A percentile compares a stretch with the other conserved stretches of the same genome.
Evolutionary conservation across 2,329 filamentous ascomycete genomes (phyloP).

Genomic region (Stagonosporopsis rhizophila): DNA sequence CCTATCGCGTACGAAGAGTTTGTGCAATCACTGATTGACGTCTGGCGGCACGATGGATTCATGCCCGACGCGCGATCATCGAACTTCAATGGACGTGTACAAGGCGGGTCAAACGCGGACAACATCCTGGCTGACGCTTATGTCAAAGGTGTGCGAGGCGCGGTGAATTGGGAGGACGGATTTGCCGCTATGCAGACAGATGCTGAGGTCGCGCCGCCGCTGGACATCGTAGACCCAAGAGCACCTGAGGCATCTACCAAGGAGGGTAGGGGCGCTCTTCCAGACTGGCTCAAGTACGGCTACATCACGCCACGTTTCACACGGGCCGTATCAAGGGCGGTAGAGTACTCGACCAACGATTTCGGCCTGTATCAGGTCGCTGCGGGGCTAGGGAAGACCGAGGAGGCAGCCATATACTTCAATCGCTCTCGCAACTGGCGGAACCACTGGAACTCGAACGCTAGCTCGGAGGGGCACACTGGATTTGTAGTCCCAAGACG

Average conservation of each 20-base stretch:
- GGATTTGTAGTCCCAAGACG: constrained; percentile 72
- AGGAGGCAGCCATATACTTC: constrained; percentile 66
- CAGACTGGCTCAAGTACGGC: constrained; percentile 70
- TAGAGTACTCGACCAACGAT: constrained; percentile 75
- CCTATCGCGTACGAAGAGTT: constrained; percentile 69
- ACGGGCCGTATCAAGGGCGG: constrained; percentile 68
- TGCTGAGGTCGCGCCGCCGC: constrained; percentile 67
- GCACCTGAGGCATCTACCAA: constrained; percentile 68
- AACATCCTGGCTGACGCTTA: constrained; percentile 76
- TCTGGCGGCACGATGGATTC: constrained; percentile 70
- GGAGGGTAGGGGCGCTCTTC: constrained; percentile 71
- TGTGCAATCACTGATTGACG: constrained; percentile 71
- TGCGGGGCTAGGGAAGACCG: constrained; percentile 59
- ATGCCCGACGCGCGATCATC: constrained; percentile 71
- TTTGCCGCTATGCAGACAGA: constrained; percentile 69
- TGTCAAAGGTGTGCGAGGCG: constrained; percentile 69
- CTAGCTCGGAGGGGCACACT: constrained; percentile 64
- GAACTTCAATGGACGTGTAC: constrained; percentile 72
- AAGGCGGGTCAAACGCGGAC: constrained; percentile 74
- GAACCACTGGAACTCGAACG: constrained; percentile 72
- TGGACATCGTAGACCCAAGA: constrained; percentile 61
- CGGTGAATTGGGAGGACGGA: constrained; percentile 65
- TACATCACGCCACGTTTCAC: constrained; percentile 70
- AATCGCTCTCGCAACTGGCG: constrained; percentile 72
- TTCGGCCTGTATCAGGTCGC: constrained; percentile 73